Evolutionary conservation across 768 basidiomycete genomes (phyloP), one percentile per base, ranked within the genome.

Genomic region (Podaxis sp.): DNA sequence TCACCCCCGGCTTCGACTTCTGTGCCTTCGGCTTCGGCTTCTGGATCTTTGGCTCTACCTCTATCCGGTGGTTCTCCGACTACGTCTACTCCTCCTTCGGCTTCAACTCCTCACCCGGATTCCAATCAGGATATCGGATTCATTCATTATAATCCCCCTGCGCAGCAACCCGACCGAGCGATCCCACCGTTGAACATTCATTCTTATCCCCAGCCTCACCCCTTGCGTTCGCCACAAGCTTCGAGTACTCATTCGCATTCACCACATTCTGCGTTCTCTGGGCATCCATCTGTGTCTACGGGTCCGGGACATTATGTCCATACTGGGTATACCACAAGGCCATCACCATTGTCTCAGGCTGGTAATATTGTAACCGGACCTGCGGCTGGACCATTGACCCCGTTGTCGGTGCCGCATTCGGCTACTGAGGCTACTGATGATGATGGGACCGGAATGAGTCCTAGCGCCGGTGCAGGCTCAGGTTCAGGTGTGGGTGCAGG

Each of bases 1-100:
- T 88, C 89, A n/a, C 89, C 89, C 17, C 85, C 58, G 12, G 38
- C 58, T 59, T 75, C 76, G 51, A 40, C 38, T 53, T 61, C 60
- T 41, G 15, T 61, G 24, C 41, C 60, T 47, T 62, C 61, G 54
- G 38, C 61, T 51, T 59, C 58, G 22, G 37, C 61, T 56, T 62
- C 61, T 62, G 61, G 61, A 62, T 62, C 61, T 36, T 40, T 62
- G 61, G 54, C 24, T 37, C 56, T 62, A 56, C 47, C 47, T 25
- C 54, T 37, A 25, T 29, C 61, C 25, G 46, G 46, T 55, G 22
- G 43, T 61, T 61, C 60, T 50, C 46, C 61, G 17, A 17, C 47
- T 11, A 33, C 59, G 11, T 2, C 54, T 24, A 22, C 61, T 38
- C 27, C 47, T 12, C 25, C 47, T 38, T 55, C 61, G 47, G 29